phyloP scores from a whole-genome alignment of 2,329 filamentous ascomycete species.

The Sclerotinia glacialis region DNA sequence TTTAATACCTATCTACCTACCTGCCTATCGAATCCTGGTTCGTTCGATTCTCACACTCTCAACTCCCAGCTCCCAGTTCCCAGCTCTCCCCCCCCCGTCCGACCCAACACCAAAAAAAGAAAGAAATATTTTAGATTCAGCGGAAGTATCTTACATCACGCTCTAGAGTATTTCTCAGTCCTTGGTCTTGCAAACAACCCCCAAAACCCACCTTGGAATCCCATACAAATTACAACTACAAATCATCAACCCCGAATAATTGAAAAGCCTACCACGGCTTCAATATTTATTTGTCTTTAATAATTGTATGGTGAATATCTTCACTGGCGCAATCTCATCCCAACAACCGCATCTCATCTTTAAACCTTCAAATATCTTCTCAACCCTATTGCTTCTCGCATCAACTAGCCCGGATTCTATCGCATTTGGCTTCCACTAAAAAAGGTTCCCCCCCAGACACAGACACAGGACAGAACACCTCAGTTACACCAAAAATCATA shows the following conservation, averaged over 20 bases:
- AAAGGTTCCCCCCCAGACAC: neutral
- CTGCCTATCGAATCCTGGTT: neutral
- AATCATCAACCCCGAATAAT: neutral
- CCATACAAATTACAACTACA: slow-evolving; percentile 11
- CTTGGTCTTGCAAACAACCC: neutral
- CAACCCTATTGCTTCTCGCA: slow-evolving; percentile 12
- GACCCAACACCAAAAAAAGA: neutral
- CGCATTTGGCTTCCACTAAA: slow-evolving; percentile 13
- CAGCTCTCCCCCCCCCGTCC: neutral
- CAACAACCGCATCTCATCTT: neutral
- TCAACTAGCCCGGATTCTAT: slow-evolving; percentile 5
- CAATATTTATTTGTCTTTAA: neutral
- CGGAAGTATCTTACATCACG: slow-evolving; percentile 6
- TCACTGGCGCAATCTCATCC: slow-evolving; percentile 9
- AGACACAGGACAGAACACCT: neutral
- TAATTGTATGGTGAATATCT: slow-evolving; percentile 2
- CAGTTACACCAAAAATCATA: slow-evolving; percentile 4
- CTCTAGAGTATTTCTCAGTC: slow-evolving; percentile 1
- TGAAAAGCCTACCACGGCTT: slow-evolving; percentile 4
- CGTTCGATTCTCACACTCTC: neutral
- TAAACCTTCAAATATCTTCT: neutral
- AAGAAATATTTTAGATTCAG: slow-evolving; percentile 1
- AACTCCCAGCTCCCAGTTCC: neutral
- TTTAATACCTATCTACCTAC: neutral
- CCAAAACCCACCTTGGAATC: slow-evolving; percentile 8